Percentiles rank a stretch among this genome's conserved stretches.
These are phyloP conservation scores for Sodiomyces alkalinus DNA, from an alignment of 2,329 filamentous ascomycete species.

Conservation along the genomic window DNA sequence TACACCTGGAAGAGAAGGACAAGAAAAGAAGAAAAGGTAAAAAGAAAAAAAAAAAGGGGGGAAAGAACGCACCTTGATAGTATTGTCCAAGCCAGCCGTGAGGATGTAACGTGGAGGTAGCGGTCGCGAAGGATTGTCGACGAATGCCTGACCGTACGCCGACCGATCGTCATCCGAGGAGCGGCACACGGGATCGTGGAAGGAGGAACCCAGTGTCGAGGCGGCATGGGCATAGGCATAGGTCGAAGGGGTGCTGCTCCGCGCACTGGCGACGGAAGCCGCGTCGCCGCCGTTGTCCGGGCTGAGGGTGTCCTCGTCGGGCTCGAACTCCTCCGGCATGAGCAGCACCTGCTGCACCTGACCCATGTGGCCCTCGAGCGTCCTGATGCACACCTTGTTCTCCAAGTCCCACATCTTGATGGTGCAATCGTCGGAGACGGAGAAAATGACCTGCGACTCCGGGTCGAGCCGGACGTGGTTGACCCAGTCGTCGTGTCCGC, in stretches of 20 bases:
- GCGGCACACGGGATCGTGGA: constrained; percentile 1
- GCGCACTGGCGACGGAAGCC: constrained; percentile 30
- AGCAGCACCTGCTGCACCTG: constrained; percentile 86
- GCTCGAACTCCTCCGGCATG: constrained; percentile 76
- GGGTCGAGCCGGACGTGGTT: constrained; percentile 87
- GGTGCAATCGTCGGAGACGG: constrained; percentile 84
- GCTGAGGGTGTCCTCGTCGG: constrained; percentile 48
- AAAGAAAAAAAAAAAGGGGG: neutral
- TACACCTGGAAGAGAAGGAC: no score
- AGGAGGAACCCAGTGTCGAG: constrained; percentile 10
- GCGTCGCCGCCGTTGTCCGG: constrained; percentile 38
- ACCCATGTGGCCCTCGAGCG: constrained; percentile 79
- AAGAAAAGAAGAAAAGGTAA: no score
- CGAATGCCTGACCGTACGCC: constrained; percentile 47
- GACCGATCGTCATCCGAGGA: constrained; percentile 29
- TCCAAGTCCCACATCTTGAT: constrained; percentile 90
- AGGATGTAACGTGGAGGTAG: constrained; percentile 82
- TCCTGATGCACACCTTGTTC: constrained; percentile 56
- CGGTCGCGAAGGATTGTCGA: constrained; percentile 43
- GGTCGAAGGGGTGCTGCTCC: constrained; percentile 23
- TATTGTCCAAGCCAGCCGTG: constrained; percentile 80
- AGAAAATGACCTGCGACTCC: constrained; percentile 71
- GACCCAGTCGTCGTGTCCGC: constrained; percentile 86
- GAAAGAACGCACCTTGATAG: constrained; percentile 31
- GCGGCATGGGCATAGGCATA: constrained; percentile 8